Base-by-base conservation (phyloP, 2,329 filamentous ascomycete genomes). In the Biscogniauxia mediterranea region DNA sequence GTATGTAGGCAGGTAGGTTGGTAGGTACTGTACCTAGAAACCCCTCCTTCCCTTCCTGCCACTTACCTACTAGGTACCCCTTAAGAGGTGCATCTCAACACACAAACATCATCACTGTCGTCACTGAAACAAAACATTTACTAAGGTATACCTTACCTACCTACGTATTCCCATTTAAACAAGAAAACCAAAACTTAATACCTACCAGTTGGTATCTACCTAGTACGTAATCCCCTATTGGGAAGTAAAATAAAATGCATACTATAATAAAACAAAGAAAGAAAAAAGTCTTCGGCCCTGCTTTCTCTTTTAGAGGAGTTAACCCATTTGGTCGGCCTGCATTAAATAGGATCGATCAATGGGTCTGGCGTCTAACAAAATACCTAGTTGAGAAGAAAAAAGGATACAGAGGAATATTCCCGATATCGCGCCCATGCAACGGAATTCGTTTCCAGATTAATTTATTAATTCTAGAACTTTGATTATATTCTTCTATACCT, bases 401-500 rank as follows among this genome's bases (percentile, higher is more conserved):
- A 23, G 20, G 19, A 26, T 13, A 21, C 5, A 51, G 9, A 51
- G 17, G 2, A 11, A 51, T 23, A 51, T 51, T 52, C 20, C 51
- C 51, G 51, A 52, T 52, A 52, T 23, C 51, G 51, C 11, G 5
- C 15, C 38, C 38, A 46, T 46, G 38, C 6, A 2, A 46, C 38
- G 15, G 38, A 46, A 46, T n/a, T 46, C 17, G 9, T 52, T 52
- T 21, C 20, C 20, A 52, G 20, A 52, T 52, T 46, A 13, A 46
- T 46, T 46, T 46, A n/a, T 46, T 11, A 46, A 46, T 46, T 46
- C 38, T 46, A 46, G 38, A 46, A 46, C 38, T 46, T 46, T n/a
- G 6, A n/a, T 52, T 25, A 59, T 58, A 13, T 26, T 8, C 49
- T 59, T 53, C 50, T 52, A n/a, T 32, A 32, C 28, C 28, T 32